These are phyloP conservation scores for Hypoxylon lienhwacheense DNA, from an alignment of 495 filamentous ascomycete genomes.

Conservation along the genomic window DNA sequence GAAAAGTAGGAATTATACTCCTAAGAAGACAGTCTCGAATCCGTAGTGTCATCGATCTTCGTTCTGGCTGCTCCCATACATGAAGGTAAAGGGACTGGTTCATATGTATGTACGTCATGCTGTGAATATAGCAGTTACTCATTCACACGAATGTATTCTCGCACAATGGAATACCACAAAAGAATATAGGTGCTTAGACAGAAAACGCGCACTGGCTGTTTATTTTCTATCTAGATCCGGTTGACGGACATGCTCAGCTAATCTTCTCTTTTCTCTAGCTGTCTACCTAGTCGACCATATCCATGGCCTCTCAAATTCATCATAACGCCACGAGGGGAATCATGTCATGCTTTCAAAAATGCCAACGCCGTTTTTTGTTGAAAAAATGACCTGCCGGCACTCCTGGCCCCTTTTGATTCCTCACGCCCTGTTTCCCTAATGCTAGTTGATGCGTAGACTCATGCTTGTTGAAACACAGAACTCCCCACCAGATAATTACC, in stretches of 20 bases:
- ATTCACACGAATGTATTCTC: too few relatives aligned
- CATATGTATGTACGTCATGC: too few relatives aligned
- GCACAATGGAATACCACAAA: too few relatives aligned
- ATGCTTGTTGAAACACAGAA: constrained; percentile 54
- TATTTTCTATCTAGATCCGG: constrained; percentile 40
- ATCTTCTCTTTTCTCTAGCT: constrained; percentile 31
- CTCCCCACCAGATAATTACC: constrained; percentile 8
- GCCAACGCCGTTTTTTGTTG: constrained; percentile 59
- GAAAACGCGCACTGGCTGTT: constrained; percentile 23
- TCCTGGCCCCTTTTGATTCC: constrained; percentile 43
- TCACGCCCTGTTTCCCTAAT: constrained; percentile 45
- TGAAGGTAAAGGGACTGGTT: too few relatives aligned
- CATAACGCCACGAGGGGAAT: constrained; percentile 45
- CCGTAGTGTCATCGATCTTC: too few relatives aligned
- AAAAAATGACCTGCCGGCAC: constrained; percentile 54
- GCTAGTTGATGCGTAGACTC: constrained; percentile 49
- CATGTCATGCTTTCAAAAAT: constrained; percentile 52
- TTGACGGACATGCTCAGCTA: constrained; percentile 38
- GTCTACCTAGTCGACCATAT: constrained; percentile 19
- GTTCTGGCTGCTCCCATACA: too few relatives aligned
- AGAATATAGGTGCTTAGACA: constrained; percentile 3
- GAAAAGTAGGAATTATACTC: too few relatives aligned
- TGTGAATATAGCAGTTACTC: not conserved
- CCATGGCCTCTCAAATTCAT: constrained; percentile 27
- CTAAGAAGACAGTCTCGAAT: too few relatives aligned